Base-by-base conservation (phyloP, 495 filamentous ascomycete genomes). In the Tricharina praecox region DNA sequence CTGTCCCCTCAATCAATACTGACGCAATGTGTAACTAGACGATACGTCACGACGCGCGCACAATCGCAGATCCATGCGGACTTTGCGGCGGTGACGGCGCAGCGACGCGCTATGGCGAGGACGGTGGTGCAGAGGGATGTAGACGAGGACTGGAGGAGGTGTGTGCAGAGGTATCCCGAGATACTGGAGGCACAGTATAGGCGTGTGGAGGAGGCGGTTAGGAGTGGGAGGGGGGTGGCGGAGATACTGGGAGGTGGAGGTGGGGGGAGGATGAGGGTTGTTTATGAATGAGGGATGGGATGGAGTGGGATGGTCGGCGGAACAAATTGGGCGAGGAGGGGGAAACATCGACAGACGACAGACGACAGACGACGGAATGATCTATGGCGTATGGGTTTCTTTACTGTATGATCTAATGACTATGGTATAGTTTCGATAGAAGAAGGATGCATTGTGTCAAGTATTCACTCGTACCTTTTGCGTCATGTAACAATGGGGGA, bases 111-210 rank as follows among this genome's bases (percentile, higher is more conserved):
- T 82, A n/a, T n/a, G n/a, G n/a, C n/a, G n/a, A n/a, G 24, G 62
- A 67, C 19, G 67, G 65, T 69, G 50, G 68, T 81, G 45, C 78
- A 79, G 60, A 66, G 71, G 30, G 79, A 76, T 51, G 77, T 82
- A 59, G 78, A 82, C 56, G 77, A 79, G 28, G 79, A 84, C 64
- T 84, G 79, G 79, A 68, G 73, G 53, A 66, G 69, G 5, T 75
- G 70, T 23, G 78, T 82, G 28, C 73, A 81, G 45, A 67, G 72
- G 43, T 84, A 84, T 51, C 79, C 79, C 3, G 76, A 82, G 54
- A 77, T 83, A 21, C 66, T 84, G 32, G 77, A 83, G 62, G 79
- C 82, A 56, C 83, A 76, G 54, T 82, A 65, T 37, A 42, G 33
- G n/a, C 5, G 23, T 7, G 16, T 28, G 4, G 16, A 19, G 20